Evolutionary conservation across 164 flowering plant genomes (phyloP), one percentile per base, ranked within the genome.

Genomic region (Saururus chinensis): DNA sequence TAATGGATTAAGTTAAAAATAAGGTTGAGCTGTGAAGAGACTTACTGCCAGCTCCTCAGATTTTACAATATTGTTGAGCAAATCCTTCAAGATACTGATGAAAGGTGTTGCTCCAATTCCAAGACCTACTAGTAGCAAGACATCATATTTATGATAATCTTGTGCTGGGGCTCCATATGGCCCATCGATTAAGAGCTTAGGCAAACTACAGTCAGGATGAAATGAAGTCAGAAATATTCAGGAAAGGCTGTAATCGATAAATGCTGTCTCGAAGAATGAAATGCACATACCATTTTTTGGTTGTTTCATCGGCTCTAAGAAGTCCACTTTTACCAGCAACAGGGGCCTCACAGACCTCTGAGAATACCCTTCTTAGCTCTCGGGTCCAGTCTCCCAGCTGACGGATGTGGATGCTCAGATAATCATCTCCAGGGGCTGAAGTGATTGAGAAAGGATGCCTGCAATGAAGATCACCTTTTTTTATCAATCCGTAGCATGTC

Each of bases 361-460:
- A 75, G 71, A 95, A 95, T 10, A 89, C 83, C 73, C 85, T 81
- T 68, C 80, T 89, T 20, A 95, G 96, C 64, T 91, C 97, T 58
- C 76, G 87, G 16, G 99, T 95, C 99, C 99, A 95, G 72, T 91
- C 99, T 57, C 99, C 99, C 17, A 95, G 75, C 71, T 87, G 88
- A 56, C 99, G 79, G 37, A 95, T 82, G 76, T 95, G 97, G 64
- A 95, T 82, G 64, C 97, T 87, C 30, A 95, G 79, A 81, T 74
- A 91, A 60, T 91, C 92, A 78, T 95, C 96, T 19, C 78, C 96
- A 16, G 99, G 97, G 57, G 99, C 92, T 8, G 99, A 91, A 48
- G 99, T 95, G 57, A 95, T 87, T 8, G 99, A 95, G 83, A 95
- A 95, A 53, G 99, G 99, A 75, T 95, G 97, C 97, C 99, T 95